Percentiles rank a stretch among this genome's conserved stretches.
phyloP scores from a whole-genome alignment of 768 basidiomycete species.

The Leccinellum rugosiceps region DNA sequence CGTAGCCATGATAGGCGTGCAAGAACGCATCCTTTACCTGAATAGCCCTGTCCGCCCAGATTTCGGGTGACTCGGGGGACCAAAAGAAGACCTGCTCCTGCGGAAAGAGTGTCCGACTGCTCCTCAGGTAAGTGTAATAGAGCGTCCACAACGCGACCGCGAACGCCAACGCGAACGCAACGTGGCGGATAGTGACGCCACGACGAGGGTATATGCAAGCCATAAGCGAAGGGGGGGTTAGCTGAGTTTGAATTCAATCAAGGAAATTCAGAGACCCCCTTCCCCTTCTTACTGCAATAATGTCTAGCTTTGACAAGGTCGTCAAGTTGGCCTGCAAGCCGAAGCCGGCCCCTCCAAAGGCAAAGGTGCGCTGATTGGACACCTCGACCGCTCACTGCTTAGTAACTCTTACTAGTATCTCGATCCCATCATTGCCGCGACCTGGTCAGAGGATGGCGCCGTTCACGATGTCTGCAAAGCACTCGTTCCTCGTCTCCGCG shows the following conservation, averaged over 20 bases:
- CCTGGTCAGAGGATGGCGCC: constrained; percentile 94
- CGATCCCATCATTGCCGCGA: constrained; percentile 93
- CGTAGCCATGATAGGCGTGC: constrained; percentile 69
- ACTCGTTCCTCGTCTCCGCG: constrained; percentile 77
- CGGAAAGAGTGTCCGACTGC: neutral
- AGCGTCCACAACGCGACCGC: constrained; percentile 20
- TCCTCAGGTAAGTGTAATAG: constrained; percentile 7
- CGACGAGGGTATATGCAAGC: constrained; percentile 8
- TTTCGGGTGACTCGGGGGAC: constrained; percentile 28
- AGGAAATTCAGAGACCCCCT: constrained; percentile 3
- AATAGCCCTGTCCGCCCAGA: constrained; percentile 52
- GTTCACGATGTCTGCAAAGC: constrained; percentile 92
- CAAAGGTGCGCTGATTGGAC: constrained; percentile 60
- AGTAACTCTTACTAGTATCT: constrained; percentile 61
- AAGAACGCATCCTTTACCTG: constrained; percentile 60
- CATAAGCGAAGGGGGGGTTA: neutral
- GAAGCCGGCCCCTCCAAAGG: constrained; percentile 91
- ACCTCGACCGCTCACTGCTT: neutral
- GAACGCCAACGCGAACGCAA: constrained; percentile 14
- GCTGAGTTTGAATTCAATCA: constrained; percentile 26
- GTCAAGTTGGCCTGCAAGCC: constrained; percentile 98
- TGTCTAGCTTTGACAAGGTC: constrained; percentile 87
- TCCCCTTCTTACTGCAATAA: constrained; percentile 19
- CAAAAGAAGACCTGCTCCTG: constrained; percentile 19
- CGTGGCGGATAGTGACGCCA: constrained; percentile 22